Base-by-base conservation (phyloP, 2,329 filamentous ascomycete genomes). In the Diplodia corticola region DNA sequence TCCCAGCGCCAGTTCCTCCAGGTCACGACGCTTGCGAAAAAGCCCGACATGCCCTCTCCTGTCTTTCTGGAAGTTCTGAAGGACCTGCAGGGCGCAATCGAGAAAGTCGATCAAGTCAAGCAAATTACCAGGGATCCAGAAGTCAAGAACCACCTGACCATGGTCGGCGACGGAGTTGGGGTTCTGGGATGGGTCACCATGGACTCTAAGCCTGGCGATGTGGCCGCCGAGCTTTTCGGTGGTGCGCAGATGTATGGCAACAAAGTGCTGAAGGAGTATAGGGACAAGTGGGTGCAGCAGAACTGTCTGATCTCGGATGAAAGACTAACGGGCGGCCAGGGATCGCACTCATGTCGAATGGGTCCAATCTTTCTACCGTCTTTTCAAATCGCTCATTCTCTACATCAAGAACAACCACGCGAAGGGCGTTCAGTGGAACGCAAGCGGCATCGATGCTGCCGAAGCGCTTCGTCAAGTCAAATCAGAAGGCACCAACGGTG, bases 201-300 rank as follows among this genome's bases (percentile, higher is more conserved):
- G 57, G 91, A 96, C 35, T 69, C 57, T 69, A 93, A 92, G 75
- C 95, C 95, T 2, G 89, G 86, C 69, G 93, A 95, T 74, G 91
- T 93, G 73, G 90, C 98, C 54, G 89, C 89, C 54, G 93, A 97
- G 71, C 89, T 89, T 67, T 84, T 96, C 22, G 89, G 89, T 33
- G 90, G 92, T 60, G 92, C 93, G 48, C 90, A 98, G 77, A 96
- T 96, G 81, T 97, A 92, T 73, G 95, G 95, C 37, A 98, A 99
- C 82, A 88, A 93, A 72, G 91, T 99, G 44, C 82, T 98, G 71
- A 96, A 93, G 80, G 91, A 96, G 72, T 89, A 91, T 78, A 97
- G 96, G 80, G 93, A 91, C 69, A 90, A 88, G 88, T 90, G 76
- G 71, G 85, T 71, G 46, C 24, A 20, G 20, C 24, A 13, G 28